Evolutionary conservation across 306 rosid species (phyloP), one percentile per base, ranked within the genome.

Genomic region (Medicago lupulina): DNA sequence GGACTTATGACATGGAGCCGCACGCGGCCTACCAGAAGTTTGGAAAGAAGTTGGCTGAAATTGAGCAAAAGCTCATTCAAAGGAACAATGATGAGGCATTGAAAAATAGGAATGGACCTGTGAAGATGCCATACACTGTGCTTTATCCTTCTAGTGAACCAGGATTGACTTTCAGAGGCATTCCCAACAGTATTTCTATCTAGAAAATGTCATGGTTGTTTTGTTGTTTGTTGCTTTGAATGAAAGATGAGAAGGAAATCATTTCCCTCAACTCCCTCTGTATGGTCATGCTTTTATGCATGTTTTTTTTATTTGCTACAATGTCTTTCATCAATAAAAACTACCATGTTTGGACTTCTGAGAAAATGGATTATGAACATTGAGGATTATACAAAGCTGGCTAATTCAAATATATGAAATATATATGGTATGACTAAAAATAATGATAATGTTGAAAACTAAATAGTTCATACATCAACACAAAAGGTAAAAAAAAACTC

Each of bases 181-280:
- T 93, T 71, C 97, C 95, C 59, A 90, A 93, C 21, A 93, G 98
- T 54, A 77, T 90, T 64, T 80, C 95, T 11, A 89, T 93, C 47
- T 90, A 67, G 82, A 40, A 77, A 76, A 5, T 8, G 63, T 7
- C 5, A 17, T 67, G 67, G 51, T 13, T 46, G 51, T 1, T 28
- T 13, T 75, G 36, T 69, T 39, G n/a, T 65, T 64, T 64, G 3
- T n/a, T 44, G 58, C 73, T 75, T 43, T 9, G 13, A 81, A 76
- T 61, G 76, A 81, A 12, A 53, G 9, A 50, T 36, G 43, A 70
- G 39, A 28, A 53, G 68, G 67, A 70, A 53, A 40, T 3, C 18
- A 74, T 8, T 70, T 68, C 63, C 69, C 51, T 67, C 17, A 3
- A 0, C 1, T 28, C 7, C 17, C 8, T 39, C 3, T 40, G 38